phyloP scores from a whole-genome alignment of 1,284 basidiomycete genomes.

The Trichosporon sp. region DNA sequence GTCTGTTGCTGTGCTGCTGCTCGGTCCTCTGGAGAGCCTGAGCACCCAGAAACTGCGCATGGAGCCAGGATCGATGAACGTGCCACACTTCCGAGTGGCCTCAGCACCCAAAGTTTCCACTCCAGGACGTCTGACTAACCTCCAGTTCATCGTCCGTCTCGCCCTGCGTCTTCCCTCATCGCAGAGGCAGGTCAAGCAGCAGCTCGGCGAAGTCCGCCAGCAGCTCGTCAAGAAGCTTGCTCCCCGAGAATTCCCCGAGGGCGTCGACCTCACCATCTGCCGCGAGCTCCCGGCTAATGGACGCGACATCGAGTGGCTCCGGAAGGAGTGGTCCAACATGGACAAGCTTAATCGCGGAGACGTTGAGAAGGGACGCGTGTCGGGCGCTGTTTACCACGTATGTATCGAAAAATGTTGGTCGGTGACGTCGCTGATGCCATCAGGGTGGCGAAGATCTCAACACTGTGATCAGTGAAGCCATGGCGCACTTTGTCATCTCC shows the following conservation, averaged over 20 bases:
- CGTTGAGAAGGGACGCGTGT: conserved; percentile 69
- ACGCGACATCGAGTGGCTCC: conserved; percentile 72
- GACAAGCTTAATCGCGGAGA: conserved; percentile 67
- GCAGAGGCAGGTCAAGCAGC: conserved; percentile 67
- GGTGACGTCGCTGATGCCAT: conserved; percentile 19
- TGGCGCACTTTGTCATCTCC: conserved; percentile 57
- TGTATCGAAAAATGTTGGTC: conserved; percentile 39
- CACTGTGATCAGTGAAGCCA: conserved; percentile 55
- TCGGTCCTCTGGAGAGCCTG: neutral
- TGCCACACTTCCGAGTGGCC: conserved; percentile 6
- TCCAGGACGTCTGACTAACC: neutral
- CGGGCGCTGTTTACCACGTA: conserved; percentile 83
- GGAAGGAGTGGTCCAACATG: conserved; percentile 76
- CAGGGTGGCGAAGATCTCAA: conserved; percentile 83
- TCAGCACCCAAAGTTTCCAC: conserved; percentile 5
- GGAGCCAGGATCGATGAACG: neutral
- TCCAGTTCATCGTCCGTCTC: conserved; percentile 65
- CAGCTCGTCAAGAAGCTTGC: conserved; percentile 70
- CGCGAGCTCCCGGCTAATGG: conserved; percentile 69
- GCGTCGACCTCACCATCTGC: conserved; percentile 61
- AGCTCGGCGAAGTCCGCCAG: conserved; percentile 69
- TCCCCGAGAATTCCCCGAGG: conserved; percentile 59
- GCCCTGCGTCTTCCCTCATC: conserved; percentile 70
- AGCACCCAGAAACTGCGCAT: neutral
- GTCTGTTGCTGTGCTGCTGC: conserved; percentile 21